Conservation (phyloP, 2,329 filamentous ascomycete genomes). For the Pseudofabraea citricarpa region DNA sequence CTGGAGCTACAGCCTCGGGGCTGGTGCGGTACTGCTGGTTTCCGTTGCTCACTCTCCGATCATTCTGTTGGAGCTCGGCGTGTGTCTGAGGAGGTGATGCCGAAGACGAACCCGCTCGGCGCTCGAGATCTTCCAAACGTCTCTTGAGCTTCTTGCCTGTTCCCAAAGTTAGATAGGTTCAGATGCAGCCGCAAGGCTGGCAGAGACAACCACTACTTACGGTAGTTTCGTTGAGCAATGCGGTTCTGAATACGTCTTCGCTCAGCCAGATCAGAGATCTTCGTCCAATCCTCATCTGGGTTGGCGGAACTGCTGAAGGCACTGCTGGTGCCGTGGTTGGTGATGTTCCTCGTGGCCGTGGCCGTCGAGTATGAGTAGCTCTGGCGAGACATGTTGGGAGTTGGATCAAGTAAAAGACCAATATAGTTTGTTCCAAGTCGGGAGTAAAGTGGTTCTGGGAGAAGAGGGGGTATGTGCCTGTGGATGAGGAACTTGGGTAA, state of each 20-base stretch:
- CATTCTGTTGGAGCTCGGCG: slow-evolving; percentile 37
- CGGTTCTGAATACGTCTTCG: slow-evolving; percentile 93
- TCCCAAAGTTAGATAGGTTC: slow-evolving; percentile 10
- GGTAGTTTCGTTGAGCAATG: slow-evolving; percentile 96
- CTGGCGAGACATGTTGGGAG: slow-evolving; percentile 26
- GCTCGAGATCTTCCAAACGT: slow-evolving; percentile 79
- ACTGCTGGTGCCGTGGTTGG: slow-evolving; percentile 77
- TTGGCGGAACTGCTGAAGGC: slow-evolving; percentile 93
- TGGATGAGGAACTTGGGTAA: background rate
- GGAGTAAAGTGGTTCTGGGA: background rate
- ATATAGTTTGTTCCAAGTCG: too few species aligned
- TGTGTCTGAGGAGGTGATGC: slow-evolving; percentile 50
- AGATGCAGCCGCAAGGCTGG: slow-evolving; percentile 1
- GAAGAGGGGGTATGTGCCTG: background rate
- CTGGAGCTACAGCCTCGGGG: slow-evolving; percentile 29
- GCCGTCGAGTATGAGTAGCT: slow-evolving; percentile 26
- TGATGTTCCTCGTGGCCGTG: slow-evolving; percentile 52
- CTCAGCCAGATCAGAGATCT: slow-evolving; percentile 96
- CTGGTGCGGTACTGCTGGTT: slow-evolving; percentile 23
- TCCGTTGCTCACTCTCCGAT: slow-evolving; percentile 17
- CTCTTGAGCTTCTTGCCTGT: slow-evolving; percentile 90
- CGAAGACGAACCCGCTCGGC: slow-evolving; percentile 62
- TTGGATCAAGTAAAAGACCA: background rate
- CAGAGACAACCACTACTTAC: slow-evolving; percentile 57
- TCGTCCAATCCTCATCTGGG: slow-evolving; percentile 97